Percentiles rank a stretch among this genome's conserved stretches.
These are phyloP conservation scores for Scleroderma bovista DNA, from an alignment of 768 basidiomycete genomes.

Conservation along the genomic window DNA sequence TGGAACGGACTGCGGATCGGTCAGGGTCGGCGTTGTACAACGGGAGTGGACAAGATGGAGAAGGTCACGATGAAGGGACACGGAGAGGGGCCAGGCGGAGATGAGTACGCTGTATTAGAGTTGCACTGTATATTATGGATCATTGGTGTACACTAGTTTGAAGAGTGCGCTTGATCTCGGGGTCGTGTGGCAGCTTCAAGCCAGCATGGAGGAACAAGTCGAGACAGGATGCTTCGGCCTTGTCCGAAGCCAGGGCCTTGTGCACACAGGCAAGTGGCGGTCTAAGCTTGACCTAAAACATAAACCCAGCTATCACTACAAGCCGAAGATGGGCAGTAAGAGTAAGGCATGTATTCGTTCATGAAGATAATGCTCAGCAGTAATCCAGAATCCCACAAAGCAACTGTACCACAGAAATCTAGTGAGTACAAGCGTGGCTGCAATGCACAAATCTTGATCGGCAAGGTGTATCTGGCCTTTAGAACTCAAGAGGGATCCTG, in stretches of 20 bases:
- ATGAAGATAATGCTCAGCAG: background rate
- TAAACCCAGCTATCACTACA: background rate
- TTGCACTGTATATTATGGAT: background rate
- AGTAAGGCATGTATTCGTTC: conserved; percentile 16
- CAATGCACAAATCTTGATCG: conserved; percentile 4
- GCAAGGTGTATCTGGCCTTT: background rate
- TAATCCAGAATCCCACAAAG: conserved; percentile 20
- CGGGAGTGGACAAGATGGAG: background rate
- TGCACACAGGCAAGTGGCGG: no score
- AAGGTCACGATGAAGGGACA: conserved; percentile 8
- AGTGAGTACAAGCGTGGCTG: conserved; percentile 10
- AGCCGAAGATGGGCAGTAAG: conserved; percentile 24
- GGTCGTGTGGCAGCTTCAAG: no score
- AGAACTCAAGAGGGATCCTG: conserved; percentile 89
- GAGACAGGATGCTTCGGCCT: no score
- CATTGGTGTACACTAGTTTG: no score
- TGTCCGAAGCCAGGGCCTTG: no score
- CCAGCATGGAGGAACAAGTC: no score
- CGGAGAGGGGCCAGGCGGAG: conserved; percentile 5
- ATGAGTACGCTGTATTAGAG: background rate
- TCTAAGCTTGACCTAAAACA: no score
- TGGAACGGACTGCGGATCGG: conserved; percentile 72
- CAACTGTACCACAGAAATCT: conserved; percentile 19
- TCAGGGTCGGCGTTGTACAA: conserved; percentile 44
- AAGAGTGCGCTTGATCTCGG: no score